Evolutionary conservation across 192 early-diverging fungal genomes (phyloP).

Genomic region (Tieghemiomyces parasiticus): DNA sequence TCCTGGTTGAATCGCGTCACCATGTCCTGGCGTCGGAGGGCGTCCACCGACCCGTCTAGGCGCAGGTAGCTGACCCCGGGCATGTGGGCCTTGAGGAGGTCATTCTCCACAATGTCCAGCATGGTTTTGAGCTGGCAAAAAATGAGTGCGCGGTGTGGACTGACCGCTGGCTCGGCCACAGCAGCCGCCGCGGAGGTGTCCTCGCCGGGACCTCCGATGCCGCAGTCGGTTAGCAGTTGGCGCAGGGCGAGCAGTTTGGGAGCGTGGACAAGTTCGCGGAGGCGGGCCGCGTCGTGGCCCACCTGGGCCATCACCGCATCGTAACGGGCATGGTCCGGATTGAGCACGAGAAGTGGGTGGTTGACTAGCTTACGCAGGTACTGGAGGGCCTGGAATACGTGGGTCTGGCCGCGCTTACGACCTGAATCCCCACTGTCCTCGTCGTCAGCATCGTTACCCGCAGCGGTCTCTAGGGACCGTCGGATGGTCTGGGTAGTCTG

Average conservation of each 20-base stretch:
- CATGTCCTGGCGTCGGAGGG: constrained; percentile 69
- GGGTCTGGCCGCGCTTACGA: constrained; percentile 34
- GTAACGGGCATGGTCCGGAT: constrained; percentile 77
- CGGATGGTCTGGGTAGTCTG: constrained; percentile 19
- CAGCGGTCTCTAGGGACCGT: constrained; percentile 9
- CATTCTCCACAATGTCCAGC: constrained; percentile 93
- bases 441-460: constrained; percentile 1
- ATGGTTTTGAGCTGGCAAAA: constrained; percentile 92
- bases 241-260: constrained; percentile 84
- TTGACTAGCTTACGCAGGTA: constrained; percentile 92
- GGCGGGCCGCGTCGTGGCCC: not conserved
- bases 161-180: constrained; percentile 38
- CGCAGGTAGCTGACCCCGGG: constrained; percentile 84
- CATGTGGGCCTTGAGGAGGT: constrained; percentile 68
- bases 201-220: constrained; percentile 51
- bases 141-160: constrained; percentile 86
- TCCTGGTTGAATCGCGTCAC: constrained; percentile 93
- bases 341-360: constrained; percentile 84
- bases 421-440: not conserved
- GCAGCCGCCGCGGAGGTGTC: constrained; percentile 16
- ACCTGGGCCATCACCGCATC: constrained; percentile 38
- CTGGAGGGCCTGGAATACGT: constrained; percentile 97
- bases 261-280: constrained; percentile 60
- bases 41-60: constrained; percentile 82
- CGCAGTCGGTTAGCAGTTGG: constrained; percentile 85